Base-by-base conservation (phyloP, 2,329 filamentous ascomycete genomes). In the Fusarium tjaetaba region DNA sequence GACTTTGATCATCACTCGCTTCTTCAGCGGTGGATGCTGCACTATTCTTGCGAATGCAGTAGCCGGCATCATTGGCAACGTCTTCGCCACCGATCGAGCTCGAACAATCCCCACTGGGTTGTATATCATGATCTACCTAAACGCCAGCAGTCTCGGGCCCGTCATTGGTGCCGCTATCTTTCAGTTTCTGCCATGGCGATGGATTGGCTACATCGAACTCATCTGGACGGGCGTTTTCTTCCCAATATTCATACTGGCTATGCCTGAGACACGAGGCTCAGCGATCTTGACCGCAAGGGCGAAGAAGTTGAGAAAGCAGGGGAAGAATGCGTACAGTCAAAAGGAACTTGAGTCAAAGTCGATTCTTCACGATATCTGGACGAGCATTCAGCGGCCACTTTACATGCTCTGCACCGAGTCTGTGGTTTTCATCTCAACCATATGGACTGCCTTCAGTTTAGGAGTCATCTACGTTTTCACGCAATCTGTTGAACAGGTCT, bases 401-500 rank as follows among this genome's bases (percentile, higher is more conserved):
- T 73, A 73, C 20, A 73, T 73, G 71, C 71, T 73, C 0, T 73
- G 65, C 15, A 73, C 71, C 0, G 71, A 73, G 20, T 59, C 53
- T 0, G 71, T 73, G 0, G 71, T 73, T 0, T 62, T 73, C 1
- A 59, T 73, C 4, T 66, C 65, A 0, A 73, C 71, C 0, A 4
- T 73, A 1, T 73, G 71, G 71, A 73, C 71, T 2, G 66, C 70
- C 0, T 73, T 73, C 11, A 73, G 71, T 22, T 2, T 73, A 0
- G 71, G 71, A 0, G 65, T 66, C 0, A 73, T 73, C 1, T 73
- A 73, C 6, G 46, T 73, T 6, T 73, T 73, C 6, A 73, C 71
- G 0, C 71, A 73, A 15, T 73, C 71, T 3, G 70, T 73, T 1
- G 70, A 73, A 2, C 71, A 73, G 10, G 71, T 73, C 4, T 73